phyloP scores from a whole-genome alignment of 2,329 filamentous ascomycete species.

The Neofusicoccum kwambonambiense region DNA sequence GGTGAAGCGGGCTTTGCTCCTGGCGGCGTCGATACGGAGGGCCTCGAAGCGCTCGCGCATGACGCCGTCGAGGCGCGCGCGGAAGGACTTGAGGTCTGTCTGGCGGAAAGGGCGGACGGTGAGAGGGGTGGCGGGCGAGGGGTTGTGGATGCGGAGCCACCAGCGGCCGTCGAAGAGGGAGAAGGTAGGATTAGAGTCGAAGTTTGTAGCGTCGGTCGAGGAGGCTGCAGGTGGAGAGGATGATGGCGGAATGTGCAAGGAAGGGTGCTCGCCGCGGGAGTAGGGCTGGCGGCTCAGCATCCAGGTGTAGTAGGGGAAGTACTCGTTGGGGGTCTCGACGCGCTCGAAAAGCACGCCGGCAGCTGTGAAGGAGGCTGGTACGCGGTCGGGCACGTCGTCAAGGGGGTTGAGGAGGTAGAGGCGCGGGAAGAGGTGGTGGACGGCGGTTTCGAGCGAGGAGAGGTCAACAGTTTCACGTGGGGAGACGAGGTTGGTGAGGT shows the following conservation, averaged over 20 bases:
- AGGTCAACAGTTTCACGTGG: conserved; percentile 47
- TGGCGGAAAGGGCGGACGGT: conserved; percentile 37
- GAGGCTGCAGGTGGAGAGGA: not conserved
- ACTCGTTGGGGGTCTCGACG: not conserved
- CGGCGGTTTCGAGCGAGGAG: conserved; percentile 42
- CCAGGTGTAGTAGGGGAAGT: conserved; percentile 21
- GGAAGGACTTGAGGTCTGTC: conserved; percentile 21
- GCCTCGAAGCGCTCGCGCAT: conserved; percentile 16
- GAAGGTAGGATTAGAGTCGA: conserved; percentile 26
- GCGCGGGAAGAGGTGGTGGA: conserved; percentile 43
- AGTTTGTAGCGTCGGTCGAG: not conserved
- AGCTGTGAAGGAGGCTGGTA: conserved; percentile 23
- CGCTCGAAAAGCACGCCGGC: conserved; percentile 27
- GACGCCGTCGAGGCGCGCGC: conserved; percentile 1
- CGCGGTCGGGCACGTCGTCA: conserved; percentile 12
- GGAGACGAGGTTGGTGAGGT: conserved; percentile 50
- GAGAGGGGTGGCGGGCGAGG: conserved; percentile 27
- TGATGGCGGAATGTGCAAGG: not conserved
- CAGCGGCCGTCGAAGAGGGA: conserved; percentile 56
- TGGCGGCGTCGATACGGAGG: conserved; percentile 13
- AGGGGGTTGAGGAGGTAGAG: conserved; percentile 19
- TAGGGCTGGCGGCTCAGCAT: conserved; percentile 18
- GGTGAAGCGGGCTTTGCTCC: conserved; percentile 14
- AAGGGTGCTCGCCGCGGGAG: not conserved
- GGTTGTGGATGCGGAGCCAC: conserved; percentile 52